These are phyloP conservation scores for Coemansia sp. DNA, from an alignment of 192 early-diverging fungal species.

Conservation along the genomic window DNA sequence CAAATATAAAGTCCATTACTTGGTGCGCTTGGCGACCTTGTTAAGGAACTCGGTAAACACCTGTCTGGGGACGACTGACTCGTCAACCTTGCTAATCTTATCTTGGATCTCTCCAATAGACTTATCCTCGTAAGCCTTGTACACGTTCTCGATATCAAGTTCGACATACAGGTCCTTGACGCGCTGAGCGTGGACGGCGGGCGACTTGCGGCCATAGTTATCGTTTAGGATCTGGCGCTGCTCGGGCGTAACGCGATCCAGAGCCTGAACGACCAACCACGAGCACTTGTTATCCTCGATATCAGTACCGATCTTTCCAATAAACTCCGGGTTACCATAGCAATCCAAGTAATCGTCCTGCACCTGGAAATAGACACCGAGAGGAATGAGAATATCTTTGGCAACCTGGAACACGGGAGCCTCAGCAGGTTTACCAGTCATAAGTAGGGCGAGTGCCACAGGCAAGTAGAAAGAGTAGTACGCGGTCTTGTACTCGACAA, in stretches of 20 bases:
- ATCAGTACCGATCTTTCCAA: constrained; percentile 99
- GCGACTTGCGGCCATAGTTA: constrained; percentile 90
- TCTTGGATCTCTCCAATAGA: constrained; percentile 71
- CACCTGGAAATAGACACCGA: constrained; percentile 99
- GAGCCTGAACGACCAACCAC: constrained; percentile 95
- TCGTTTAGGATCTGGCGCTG: constrained; percentile 88
- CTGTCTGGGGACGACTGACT: constrained; percentile 75
- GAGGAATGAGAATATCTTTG: constrained; percentile 83
- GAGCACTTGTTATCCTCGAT: constrained; percentile 99
- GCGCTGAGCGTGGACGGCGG: constrained; percentile 69
- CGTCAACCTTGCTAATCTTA: constrained; percentile 84
- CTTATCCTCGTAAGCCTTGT: constrained; percentile 89
- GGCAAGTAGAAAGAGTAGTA: constrained; percentile 99
- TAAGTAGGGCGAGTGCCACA: constrained; percentile 90
- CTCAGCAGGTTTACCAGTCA: constrained; percentile 80
- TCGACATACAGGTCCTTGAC: constrained; percentile 88
- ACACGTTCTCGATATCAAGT: constrained; percentile 77
- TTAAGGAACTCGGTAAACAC: constrained; percentile 94
- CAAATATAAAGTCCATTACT: constrained; percentile 55
- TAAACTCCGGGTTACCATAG: constrained; percentile 85
- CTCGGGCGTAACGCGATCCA: constrained; percentile 73
- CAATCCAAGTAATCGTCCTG: constrained; percentile 99
- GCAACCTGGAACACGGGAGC: constrained; percentile 82
- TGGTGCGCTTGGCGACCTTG: constrained; percentile 93
- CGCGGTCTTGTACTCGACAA: constrained; percentile 98